Percentiles rank a stretch among this genome's conserved stretches.
Evolutionary conservation across 257 asterid species (phyloP).

Genomic region (Osmanthus fragrans): DNA sequence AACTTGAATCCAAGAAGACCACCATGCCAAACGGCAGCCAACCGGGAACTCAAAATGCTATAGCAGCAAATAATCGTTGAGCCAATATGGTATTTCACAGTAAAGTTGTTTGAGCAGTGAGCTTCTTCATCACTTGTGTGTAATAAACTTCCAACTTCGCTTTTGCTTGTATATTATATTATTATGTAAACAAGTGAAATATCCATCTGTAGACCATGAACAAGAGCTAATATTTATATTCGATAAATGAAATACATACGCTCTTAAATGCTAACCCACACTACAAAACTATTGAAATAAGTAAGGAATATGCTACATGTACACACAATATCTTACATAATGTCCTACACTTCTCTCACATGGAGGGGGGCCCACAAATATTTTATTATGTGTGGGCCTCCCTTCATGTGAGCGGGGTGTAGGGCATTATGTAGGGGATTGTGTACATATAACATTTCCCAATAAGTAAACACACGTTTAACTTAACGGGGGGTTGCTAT

Average conservation of each 20-base stretch:
- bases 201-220: background rate
- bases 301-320: no score
- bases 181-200: background rate
- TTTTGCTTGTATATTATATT: background rate
- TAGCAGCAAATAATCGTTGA: background rate
- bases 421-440: no score
- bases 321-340: no score
- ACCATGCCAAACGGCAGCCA: background rate
- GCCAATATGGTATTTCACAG: background rate
- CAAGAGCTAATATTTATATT: no score
- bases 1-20: background rate
- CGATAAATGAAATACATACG: no score
- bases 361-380: no score
- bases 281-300: background rate
- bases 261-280: background rate
- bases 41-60: background rate
- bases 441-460: no score
- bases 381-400: no score
- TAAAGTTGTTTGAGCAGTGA: background rate
- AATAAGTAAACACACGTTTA: no score
- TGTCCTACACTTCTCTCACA: no score
- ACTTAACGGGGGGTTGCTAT: no score
- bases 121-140: background rate
- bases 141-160: background rate
- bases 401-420: no score